These are phyloP conservation scores for Multifurca ochricompacta DNA, from an alignment of 768 basidiomycete species.

Conservation along the genomic window DNA sequence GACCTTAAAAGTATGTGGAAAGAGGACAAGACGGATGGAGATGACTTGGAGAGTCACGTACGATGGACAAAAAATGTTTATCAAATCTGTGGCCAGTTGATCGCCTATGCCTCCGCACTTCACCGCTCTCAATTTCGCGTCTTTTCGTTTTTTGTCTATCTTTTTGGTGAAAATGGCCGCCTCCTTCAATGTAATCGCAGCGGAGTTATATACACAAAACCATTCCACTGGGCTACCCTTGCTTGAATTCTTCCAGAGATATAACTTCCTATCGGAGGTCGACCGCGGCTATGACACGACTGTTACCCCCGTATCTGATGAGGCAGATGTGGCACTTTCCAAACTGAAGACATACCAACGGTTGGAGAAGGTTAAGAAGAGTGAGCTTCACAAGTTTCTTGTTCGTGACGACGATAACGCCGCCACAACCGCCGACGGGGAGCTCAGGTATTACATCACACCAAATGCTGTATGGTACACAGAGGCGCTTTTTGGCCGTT, in stretches of 20 bases:
- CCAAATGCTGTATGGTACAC: background rate
- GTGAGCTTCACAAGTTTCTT: background rate
- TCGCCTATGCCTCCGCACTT: background rate
- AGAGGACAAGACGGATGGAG: background rate
- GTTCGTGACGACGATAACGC: background rate
- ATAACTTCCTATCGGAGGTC: background rate
- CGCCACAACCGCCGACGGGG: background rate
- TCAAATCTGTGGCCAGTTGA: background rate
- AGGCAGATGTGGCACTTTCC: background rate
- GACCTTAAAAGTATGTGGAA: background rate
- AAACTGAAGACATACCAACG: background rate
- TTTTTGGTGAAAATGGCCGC: background rate
- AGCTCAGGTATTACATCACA: background rate
- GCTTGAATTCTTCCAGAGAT: constrained; percentile 6
- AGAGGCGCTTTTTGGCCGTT: background rate
- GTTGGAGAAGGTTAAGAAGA: background rate
- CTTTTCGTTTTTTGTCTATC: background rate
- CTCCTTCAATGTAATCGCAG: constrained; percentile 8
- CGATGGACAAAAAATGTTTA: background rate
- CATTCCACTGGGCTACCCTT: background rate
- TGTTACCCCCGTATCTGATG: background rate
- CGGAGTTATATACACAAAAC: background rate
- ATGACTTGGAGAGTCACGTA: background rate
- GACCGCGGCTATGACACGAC: constrained; percentile 1
- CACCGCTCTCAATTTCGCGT: constrained; percentile 1